These are phyloP conservation scores for Pleoardoris graminearum DNA, from an alignment of 2,329 filamentous ascomycete species.

Conservation along the genomic window DNA sequence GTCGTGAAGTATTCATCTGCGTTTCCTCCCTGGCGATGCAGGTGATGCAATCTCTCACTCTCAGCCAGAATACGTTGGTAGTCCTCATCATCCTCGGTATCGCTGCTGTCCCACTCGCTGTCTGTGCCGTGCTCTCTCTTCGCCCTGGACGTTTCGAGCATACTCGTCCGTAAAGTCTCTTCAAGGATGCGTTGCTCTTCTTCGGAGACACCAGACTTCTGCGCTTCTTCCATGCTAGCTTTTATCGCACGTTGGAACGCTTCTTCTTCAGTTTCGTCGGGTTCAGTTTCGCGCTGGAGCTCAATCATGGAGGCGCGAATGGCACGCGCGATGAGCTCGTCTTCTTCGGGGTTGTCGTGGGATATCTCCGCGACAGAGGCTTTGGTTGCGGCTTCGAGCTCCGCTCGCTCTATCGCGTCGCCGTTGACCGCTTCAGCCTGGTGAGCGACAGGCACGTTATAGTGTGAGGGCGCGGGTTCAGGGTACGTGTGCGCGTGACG, in stretches of 20 bases:
- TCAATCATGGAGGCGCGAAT: slow-evolving; percentile 72
- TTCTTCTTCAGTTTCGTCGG: slow-evolving; percentile 50
- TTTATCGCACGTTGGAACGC: slow-evolving; percentile 55
- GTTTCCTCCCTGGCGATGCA: slow-evolving; percentile 25
- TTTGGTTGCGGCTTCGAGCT: slow-evolving; percentile 73
- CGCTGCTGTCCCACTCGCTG: slow-evolving; percentile 34
- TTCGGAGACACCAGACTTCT: slow-evolving; percentile 33
- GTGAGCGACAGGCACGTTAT: slow-evolving; percentile 15
- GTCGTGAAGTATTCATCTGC: slow-evolving; percentile 20
- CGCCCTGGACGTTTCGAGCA: slow-evolving; percentile 46
- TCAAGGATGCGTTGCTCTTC: slow-evolving; percentile 49
- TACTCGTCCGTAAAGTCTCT: slow-evolving; percentile 49
- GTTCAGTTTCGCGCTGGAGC: slow-evolving; percentile 47
- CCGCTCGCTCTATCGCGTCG: slow-evolving; percentile 53
- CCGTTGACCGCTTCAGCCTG: slow-evolving; percentile 17
- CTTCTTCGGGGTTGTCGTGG: slow-evolving; percentile 68
- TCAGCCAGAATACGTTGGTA: slow-evolving; percentile 43
- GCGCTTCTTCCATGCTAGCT: slow-evolving; percentile 54
- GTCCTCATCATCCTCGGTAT: slow-evolving; percentile 43
- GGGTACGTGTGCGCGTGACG: slow-evolving; percentile 34
- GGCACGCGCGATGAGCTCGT: slow-evolving; percentile 70
- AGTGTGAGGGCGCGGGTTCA: slow-evolving; percentile 16
- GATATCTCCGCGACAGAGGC: slow-evolving; percentile 68
- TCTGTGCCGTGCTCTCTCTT: slow-evolving; percentile 20
- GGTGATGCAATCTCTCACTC: slow-evolving; percentile 34